Conservation (phyloP, 2,329 filamentous ascomycete species). For the Xylogone sp. region DNA sequence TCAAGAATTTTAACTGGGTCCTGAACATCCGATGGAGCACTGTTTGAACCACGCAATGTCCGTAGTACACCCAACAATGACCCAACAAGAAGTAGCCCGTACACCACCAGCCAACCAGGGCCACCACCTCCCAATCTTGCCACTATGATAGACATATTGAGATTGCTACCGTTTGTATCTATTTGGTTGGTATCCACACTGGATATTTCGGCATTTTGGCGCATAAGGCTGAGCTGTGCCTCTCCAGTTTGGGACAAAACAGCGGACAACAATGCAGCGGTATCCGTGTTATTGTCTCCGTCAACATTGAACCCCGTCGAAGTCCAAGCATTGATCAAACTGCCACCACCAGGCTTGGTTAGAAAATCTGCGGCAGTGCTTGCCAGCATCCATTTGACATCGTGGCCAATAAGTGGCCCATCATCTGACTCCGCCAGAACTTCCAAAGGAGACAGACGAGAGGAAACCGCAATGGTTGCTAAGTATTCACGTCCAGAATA, state of each 20-base stretch:
- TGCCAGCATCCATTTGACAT: not conserved
- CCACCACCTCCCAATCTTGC: not conserved
- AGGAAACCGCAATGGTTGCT: not conserved
- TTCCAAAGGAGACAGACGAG: not conserved
- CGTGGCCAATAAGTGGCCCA: not conserved
- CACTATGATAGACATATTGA: not conserved
- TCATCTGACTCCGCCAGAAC: not conserved
- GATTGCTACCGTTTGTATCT: not conserved
- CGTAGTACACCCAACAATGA: not conserved
- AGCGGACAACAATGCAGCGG: not conserved
- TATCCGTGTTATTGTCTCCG: not conserved
- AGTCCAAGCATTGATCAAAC: not conserved
- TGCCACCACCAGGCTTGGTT: not conserved
- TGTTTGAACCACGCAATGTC: not conserved
- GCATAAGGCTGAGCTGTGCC: not conserved
- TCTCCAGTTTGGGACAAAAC: not conserved
- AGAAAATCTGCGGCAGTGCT: not conserved
- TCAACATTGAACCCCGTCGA: not conserved
- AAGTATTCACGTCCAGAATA: not conserved
- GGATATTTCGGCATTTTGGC: not conserved
- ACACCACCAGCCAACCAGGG: not conserved
- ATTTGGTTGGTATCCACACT: not conserved
- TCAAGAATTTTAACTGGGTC: not conserved
- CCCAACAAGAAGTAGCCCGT: not conserved
- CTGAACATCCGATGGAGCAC: not conserved